These are phyloP conservation scores for Tylopilus sp. DNA, from an alignment of 1,284 basidiomycete species.

Conservation along the genomic window DNA sequence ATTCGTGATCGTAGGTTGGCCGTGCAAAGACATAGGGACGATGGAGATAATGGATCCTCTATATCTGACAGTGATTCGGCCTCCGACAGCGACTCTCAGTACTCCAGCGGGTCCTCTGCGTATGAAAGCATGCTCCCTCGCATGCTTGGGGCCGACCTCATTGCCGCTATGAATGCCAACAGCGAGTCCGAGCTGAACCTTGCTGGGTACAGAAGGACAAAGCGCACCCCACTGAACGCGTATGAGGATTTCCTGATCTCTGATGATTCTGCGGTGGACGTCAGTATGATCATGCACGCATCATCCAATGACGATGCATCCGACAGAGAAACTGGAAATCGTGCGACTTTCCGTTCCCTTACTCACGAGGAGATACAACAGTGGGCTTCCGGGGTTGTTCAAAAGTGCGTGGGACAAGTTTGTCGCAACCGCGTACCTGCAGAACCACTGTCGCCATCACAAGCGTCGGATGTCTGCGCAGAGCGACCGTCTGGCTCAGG, in stretches of 20 bases:
- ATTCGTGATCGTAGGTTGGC: conserved; percentile 20
- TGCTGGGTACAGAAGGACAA: background rate
- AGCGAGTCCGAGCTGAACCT: conserved; percentile 27
- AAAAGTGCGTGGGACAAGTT: conserved; percentile 24
- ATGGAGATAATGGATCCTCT: conserved; percentile 6
- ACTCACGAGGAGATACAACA: conserved; percentile 26
- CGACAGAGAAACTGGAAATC: conserved; percentile 8
- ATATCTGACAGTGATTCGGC: conserved; percentile 22
- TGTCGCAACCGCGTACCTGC: conserved; percentile 7
- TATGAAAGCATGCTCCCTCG: conserved; percentile 23
- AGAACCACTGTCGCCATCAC: conserved; percentile 27
- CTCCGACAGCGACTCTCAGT: conserved; percentile 18
- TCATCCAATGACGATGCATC: conserved; percentile 15
- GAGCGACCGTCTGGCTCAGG: conserved; percentile 26
- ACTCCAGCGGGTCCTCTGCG: conserved; percentile 21
- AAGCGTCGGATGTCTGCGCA: conserved; percentile 29
- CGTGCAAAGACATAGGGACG: background rate
- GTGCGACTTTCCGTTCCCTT: conserved; percentile 15
- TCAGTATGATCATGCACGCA: conserved; percentile 24
- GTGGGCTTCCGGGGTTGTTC: conserved; percentile 27
- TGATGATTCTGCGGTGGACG: conserved; percentile 19
- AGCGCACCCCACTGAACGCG: background rate
- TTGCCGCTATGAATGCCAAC: conserved; percentile 29
- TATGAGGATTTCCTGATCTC: conserved; percentile 15
- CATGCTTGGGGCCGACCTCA: conserved; percentile 29